phyloP scores from a whole-genome alignment of 2,329 filamentous ascomycete species.

The Thielaviopsis ethacetica region DNA sequence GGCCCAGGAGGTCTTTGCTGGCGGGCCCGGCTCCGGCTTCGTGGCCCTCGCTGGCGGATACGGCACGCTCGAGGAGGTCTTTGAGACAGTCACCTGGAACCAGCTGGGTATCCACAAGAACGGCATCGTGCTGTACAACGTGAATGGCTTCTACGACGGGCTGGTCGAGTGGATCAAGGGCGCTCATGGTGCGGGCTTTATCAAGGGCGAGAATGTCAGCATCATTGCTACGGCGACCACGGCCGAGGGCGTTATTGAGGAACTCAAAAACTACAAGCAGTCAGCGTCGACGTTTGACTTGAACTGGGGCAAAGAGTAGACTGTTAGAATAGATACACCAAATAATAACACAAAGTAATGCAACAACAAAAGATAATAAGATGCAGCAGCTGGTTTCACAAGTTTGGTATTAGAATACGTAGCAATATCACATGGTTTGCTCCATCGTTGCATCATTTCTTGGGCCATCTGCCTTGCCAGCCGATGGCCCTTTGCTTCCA shows the following conservation, averaged over 20 bases:
- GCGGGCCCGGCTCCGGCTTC: conserved; percentile 73
- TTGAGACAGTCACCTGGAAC: conserved; percentile 87
- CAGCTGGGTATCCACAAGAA: conserved; percentile 80
- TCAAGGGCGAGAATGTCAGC: conserved; percentile 49
- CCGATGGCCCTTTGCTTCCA: no score
- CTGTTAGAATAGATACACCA: background rate
- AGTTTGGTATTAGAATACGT: background rate
- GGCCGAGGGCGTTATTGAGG: conserved; percentile 54
- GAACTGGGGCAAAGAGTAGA: conserved; percentile 57
- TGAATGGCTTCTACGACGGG: conserved; percentile 85
- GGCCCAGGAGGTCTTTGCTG: conserved; percentile 71
- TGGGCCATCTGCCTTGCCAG: background rate
- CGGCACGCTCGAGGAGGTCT: conserved; percentile 90
- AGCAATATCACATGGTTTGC: conserved; percentile 1
- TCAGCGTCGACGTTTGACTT: conserved; percentile 63
- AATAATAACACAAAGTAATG: background rate
- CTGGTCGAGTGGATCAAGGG: conserved; percentile 67
- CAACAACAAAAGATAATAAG: background rate
- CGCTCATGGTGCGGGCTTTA: conserved; percentile 61
- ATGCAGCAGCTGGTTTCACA: background rate
- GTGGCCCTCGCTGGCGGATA: conserved; percentile 80
- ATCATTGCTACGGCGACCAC: conserved; percentile 67
- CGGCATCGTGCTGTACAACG: conserved; percentile 68
- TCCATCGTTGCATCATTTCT: background rate
- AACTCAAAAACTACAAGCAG: conserved; percentile 57